Conservation (phyloP, 768 basidiomycete species). For the Strobilomyces confusus region DNA sequence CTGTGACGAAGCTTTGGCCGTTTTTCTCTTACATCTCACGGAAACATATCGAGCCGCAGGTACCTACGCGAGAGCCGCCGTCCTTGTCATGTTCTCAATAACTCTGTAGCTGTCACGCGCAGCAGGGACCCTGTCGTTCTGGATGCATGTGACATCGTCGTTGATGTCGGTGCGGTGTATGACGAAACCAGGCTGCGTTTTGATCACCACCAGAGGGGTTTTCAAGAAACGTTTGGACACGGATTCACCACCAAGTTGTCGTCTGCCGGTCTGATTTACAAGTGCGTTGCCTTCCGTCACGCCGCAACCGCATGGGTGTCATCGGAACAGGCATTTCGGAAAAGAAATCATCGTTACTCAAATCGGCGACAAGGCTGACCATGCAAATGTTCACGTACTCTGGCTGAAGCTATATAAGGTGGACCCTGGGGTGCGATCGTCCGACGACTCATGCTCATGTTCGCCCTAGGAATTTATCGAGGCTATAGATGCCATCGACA, state of each 20-base stretch:
- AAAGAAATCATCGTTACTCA: conserved; percentile 73
- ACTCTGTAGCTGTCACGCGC: conserved; percentile 55
- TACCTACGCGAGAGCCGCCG: conserved; percentile 28
- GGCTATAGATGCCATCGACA: conserved; percentile 92
- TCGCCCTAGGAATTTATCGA: conserved; percentile 80
- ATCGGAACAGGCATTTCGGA: conserved; percentile 71
- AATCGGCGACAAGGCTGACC: conserved; percentile 45
- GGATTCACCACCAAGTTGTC: conserved; percentile 87
- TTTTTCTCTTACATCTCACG: conserved; percentile 82
- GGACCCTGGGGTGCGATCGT: conserved; percentile 2
- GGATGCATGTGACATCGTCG: conserved; percentile 86
- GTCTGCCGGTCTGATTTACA: conserved; percentile 93
- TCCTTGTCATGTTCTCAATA: conserved; percentile 1
- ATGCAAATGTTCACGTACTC: conserved; percentile 64
- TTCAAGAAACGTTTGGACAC: conserved; percentile 83
- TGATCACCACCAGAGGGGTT: conserved; percentile 96
- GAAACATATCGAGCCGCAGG: conserved; percentile 71
- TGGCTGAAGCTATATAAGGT: conserved; percentile 92
- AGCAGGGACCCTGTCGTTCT: conserved; percentile 68
- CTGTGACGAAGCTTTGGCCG: conserved; percentile 94
- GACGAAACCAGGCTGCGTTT: conserved; percentile 75
- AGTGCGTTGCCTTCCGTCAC: conserved; percentile 47
- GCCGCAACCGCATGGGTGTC: background rate
- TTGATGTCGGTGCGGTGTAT: conserved; percentile 94
- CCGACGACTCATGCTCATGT: conserved; percentile 6